A percentile compares a stretch with the other conserved stretches of the same genome.
Evolutionary conservation across 352 stramenopile genomes (phyloP).

Genomic region (Globisporangium spiculum): DNA sequence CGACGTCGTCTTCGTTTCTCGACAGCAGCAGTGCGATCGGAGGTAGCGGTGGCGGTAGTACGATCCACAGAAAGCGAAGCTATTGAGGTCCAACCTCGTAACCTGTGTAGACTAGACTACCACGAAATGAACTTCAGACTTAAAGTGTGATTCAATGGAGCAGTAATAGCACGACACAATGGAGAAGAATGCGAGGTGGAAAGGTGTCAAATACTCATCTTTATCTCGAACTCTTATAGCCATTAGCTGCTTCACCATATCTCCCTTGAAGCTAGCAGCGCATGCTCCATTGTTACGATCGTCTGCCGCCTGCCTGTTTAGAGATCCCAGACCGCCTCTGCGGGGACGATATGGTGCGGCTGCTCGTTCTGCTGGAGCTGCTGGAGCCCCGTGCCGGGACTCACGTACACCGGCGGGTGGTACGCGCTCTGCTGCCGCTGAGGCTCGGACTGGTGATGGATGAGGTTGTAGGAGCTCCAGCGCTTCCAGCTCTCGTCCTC

Average conservation of each 20-base stretch:
- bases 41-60: not conserved
- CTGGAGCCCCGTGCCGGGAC: slow-evolving; percentile 12
- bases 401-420: slow-evolving; percentile 50
- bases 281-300: not conserved
- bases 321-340: slow-evolving; percentile 78
- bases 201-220: too few relatives aligned
- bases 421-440: slow-evolving; percentile 37
- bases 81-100: not conserved
- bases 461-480: slow-evolving; percentile 74
- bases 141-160: too few relatives aligned
- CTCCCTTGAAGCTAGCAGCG: not conserved
- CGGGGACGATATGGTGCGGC: slow-evolving; percentile 22
- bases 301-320: slow-evolving; percentile 15
- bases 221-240: too few relatives aligned
- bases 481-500: slow-evolving; percentile 84
- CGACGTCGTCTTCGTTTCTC: not conserved
- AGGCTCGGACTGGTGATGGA: slow-evolving; percentile 39
- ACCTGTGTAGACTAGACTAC: not conserved
- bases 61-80: not conserved
- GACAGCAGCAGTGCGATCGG: not conserved
- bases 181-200: too few relatives aligned
- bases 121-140: not conserved
- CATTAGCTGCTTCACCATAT: not conserved
- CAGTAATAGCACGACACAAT: too few relatives aligned
- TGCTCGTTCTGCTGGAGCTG: slow-evolving; percentile 26